A percentile compares a stretch with the other conserved stretches of the same genome.
These are phyloP conservation scores for Parathielavia appendiculata DNA, from an alignment of 495 filamentous ascomycete species.

Conservation along the genomic window DNA sequence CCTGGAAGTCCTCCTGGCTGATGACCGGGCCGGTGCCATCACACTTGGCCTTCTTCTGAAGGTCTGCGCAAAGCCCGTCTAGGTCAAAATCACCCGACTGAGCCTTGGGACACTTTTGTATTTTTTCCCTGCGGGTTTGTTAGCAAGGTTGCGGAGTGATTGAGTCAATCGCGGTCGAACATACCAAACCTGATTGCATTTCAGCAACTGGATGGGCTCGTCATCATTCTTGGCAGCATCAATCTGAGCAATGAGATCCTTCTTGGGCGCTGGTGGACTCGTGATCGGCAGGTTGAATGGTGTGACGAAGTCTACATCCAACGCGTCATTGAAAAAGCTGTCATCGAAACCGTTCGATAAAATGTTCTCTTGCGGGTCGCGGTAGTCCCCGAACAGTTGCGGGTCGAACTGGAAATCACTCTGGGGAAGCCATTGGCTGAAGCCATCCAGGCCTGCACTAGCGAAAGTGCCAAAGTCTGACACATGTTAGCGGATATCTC, in stretches of 20 bases:
- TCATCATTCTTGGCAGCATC: conserved; percentile 67
- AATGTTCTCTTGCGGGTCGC: conserved; percentile 78
- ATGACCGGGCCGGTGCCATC: conserved; percentile 90
- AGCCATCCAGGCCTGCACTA: conserved; percentile 32
- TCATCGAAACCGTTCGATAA: conserved; percentile 35
- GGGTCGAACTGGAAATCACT: conserved; percentile 89
- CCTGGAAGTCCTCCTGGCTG: conserved; percentile 80
- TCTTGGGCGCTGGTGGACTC: conserved; percentile 49
- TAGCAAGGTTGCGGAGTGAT: conserved; percentile 10
- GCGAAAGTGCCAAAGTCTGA: conserved; percentile 34
- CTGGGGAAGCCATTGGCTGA: conserved; percentile 73
- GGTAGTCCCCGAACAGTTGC: conserved; percentile 85
- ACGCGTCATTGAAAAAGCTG: conserved; percentile 60
- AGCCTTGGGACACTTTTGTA: conserved; percentile 82
- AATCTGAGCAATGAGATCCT: conserved; percentile 66
- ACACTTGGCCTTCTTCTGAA: conserved; percentile 95
- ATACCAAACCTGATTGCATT: conserved; percentile 91
- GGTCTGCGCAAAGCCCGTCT: conserved; percentile 83
- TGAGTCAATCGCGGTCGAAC: conserved; percentile 21
- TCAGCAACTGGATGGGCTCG: conserved; percentile 59
- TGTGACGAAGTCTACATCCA: conserved; percentile 69
- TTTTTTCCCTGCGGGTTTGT: conserved; percentile 66
- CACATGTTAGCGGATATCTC: conserved; percentile 9
- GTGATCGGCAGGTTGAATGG: conserved; percentile 63
- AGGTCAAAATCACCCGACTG: conserved; percentile 86